Conservation (phyloP, 176 grass and related monocot species). For the Tillandsia leiboldiana region DNA sequence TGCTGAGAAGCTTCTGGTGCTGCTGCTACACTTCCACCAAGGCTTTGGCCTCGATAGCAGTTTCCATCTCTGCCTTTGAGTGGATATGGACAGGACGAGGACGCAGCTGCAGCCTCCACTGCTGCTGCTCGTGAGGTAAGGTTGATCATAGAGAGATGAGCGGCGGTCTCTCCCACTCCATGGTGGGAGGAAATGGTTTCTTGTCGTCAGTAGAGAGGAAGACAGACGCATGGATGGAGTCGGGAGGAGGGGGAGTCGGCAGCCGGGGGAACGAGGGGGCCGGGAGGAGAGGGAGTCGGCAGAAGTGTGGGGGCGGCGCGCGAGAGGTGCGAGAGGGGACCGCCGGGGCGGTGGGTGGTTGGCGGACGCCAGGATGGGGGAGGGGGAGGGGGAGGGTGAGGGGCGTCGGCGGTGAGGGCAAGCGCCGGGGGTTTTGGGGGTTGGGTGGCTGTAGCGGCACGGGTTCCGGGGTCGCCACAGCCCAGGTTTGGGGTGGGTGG, state of each 20-base stretch:
- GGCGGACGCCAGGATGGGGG: neutral
- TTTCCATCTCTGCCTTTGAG: neutral
- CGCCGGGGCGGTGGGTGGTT: neutral
- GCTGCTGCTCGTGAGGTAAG: neutral
- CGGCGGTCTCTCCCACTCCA: neutral
- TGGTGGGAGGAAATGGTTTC: neutral
- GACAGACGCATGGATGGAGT: neutral
- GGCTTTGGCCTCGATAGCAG: neutral
- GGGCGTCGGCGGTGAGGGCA: too few relatives aligned
- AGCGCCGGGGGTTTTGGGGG: too few relatives aligned
- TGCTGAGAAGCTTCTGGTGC: conserved; percentile 1
- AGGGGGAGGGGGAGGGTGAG: conserved; percentile 6
- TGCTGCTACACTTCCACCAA: too few relatives aligned
- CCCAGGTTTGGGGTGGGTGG: too few relatives aligned
- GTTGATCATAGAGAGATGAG: neutral
- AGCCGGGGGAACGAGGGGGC: too few relatives aligned
- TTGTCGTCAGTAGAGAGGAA: neutral
- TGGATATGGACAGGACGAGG: conserved; percentile 8
- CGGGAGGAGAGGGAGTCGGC: too few relatives aligned
- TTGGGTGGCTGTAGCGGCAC: too few relatives aligned
- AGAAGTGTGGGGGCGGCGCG: neutral
- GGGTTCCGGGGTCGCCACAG: too few relatives aligned
- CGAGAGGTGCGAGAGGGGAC: neutral
- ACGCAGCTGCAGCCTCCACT: conserved; percentile 14
- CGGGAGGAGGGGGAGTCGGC: neutral